Evolutionary conservation across 2,329 filamentous ascomycete species (phyloP), one percentile per base, ranked within the genome.

Genomic region (Claviceps spartinae): DNA sequence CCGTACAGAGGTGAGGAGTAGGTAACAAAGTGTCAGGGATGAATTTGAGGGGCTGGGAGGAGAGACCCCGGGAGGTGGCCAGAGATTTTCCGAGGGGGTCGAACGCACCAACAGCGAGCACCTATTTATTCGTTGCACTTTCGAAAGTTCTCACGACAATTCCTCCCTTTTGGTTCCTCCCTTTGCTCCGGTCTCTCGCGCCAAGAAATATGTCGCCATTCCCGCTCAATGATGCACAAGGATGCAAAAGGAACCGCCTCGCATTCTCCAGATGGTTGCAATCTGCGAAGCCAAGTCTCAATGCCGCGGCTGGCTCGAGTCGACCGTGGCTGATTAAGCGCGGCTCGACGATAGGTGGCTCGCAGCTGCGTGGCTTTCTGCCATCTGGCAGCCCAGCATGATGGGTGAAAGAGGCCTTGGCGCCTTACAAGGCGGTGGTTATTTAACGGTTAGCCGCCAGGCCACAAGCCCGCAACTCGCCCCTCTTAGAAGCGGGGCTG

Each of bases 401-500:
- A 11, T 14, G 14, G 13, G 37, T 18, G 14, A 44, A 3, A n/a
- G 46, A 38, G 24, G 11, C 40, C 40, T 42, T 42, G 16, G 40
- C 40, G n/a, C 22, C 42, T 22, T n/a, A 13, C 16, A 16, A 49
- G 47, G 13, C 38, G 16, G 18, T 16, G 14, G 14, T 9, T 30
- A 18, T 18, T 18, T 18, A 16, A 14, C 22, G 22, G 42, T 2
- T 24, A 26, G 26, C 44, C 44, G 26, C 44, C 44, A 36, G 47
- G 34, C 37, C 37, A 26, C 51, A 44, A 45, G 13, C 34, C 24
- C 24, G 24, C 43, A 37, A 42, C 24, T 7, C 44, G 49, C 43
- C 54, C 51, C 54, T 55, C 51, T 41, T 48, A 24, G 30, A 30
- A 49, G 51, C 54, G 54, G 54, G 54, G 54, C 54, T 48, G 41